A percentile compares a stretch with the other conserved stretches of the same genome.
phyloP scores from a whole-genome alignment of 768 basidiomycete species.

The Cantharellus anzutake region DNA sequence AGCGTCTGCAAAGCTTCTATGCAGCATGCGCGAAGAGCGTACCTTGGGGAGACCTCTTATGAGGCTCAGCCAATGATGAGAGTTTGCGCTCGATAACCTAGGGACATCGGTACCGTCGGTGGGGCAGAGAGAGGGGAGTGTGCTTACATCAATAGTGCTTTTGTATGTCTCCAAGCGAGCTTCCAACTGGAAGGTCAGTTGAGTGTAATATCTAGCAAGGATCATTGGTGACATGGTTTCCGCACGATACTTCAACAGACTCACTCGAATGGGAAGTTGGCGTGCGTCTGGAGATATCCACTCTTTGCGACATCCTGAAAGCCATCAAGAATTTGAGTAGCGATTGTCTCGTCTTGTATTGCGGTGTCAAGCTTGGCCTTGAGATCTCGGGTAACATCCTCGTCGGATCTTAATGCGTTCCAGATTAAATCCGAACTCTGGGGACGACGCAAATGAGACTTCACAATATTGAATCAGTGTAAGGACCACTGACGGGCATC shows the following conservation, averaged over 20 bases:
- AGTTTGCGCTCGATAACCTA: slow-evolving; percentile 76
- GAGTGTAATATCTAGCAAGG: not conserved
- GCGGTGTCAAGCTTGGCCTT: slow-evolving; percentile 59
- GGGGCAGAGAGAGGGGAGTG: not conserved
- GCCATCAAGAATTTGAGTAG: slow-evolving; percentile 59
- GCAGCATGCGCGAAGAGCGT: slow-evolving; percentile 2
- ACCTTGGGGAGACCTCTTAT: slow-evolving; percentile 63
- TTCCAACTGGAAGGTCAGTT: slow-evolving; percentile 51
- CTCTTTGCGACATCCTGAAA: slow-evolving; percentile 58
- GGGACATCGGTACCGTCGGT: not conserved
- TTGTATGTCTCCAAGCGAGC: slow-evolving; percentile 63
- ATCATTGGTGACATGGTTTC: not conserved
- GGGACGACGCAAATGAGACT: not conserved
- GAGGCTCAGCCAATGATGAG: slow-evolving; percentile 40
- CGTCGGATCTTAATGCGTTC: slow-evolving; percentile 45
- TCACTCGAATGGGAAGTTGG: slow-evolving; percentile 67
- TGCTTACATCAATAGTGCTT: slow-evolving; percentile 50
- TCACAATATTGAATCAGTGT: not conserved
- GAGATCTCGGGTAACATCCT: slow-evolving; percentile 45
- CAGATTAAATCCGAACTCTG: not conserved
- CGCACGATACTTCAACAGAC: slow-evolving; percentile 12
- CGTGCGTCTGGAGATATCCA: slow-evolving; percentile 54
- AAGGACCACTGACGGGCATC: not conserved
- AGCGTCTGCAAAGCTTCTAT: not conserved
- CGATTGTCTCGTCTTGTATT: slow-evolving; percentile 61